phyloP scores from a whole-genome alignment of 352 stramenopile species.

The Aphanomyces cochlioides region DNA sequence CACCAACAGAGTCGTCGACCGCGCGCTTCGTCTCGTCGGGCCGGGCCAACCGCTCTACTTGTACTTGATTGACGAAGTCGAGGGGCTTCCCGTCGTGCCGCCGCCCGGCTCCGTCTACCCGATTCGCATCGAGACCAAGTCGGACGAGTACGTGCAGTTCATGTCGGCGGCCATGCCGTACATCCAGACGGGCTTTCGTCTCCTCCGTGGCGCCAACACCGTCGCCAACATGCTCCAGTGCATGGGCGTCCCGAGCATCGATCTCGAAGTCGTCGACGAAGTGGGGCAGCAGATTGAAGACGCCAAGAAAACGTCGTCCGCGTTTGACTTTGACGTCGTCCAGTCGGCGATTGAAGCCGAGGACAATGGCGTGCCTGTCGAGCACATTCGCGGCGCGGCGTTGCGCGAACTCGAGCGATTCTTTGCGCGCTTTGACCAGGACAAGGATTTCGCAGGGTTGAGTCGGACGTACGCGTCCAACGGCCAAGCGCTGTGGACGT shows the following conservation, averaged over 20 bases:
- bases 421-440: not conserved
- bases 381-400: slow-evolving; percentile 9
- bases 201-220: slow-evolving; percentile 4
- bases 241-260: not conserved
- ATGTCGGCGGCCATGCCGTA: slow-evolving; percentile 9
- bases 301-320: slow-evolving; percentile 14
- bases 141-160: slow-evolving; percentile 15
- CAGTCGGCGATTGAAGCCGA: slow-evolving; percentile 1
- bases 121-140: slow-evolving; percentile 14
- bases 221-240: not conserved
- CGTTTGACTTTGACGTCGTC: slow-evolving; percentile 20
- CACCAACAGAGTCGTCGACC: not conserved
- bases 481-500: slow-evolving; percentile 17
- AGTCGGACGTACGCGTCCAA: slow-evolving; percentile 16
- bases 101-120: not conserved
- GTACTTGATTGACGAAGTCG: slow-evolving; percentile 65
- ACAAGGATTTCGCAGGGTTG: slow-evolving; percentile 12
- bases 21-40: not conserved
- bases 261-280: not conserved
- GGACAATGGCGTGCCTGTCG: slow-evolving; percentile 2
- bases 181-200: slow-evolving; percentile 10
- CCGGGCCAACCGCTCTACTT: slow-evolving; percentile 53
- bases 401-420: slow-evolving; percentile 14
- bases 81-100: slow-evolving; percentile 27
- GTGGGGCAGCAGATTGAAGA: not conserved